Base-by-base conservation (phyloP, 305 asterid species). In the Solanum hybrid region DNA sequence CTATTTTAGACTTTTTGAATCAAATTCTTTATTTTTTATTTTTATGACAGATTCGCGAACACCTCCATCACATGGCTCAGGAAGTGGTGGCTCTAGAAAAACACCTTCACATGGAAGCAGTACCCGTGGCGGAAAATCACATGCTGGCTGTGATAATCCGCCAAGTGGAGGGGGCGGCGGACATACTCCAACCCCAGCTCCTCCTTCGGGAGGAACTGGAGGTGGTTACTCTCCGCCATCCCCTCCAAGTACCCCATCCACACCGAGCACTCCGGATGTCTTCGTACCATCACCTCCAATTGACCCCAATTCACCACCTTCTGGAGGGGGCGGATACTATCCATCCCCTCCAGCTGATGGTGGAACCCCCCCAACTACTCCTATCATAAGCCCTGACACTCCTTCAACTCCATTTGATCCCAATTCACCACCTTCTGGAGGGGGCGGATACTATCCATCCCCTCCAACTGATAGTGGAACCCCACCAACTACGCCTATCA, bases 101-200 rank as follows among this genome's bases (percentile, higher is more conserved):
- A 90, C 95, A 79, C 93, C 94, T 10, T 87, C 91, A n/a, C 93
- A 91, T n/a, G 92, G 88, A 73, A 94, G 96, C 68, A 91, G 95
- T 15, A 94, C 93, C 24, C 79, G 86, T 91, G 90, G 92, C 7
- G 7, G 51, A 14, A 36, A 89, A 12, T 93, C 95, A n/a, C 94
- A 95, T 1, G 27, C 92, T 88, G 93, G 91, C 92, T 94, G 96
- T 79, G 94, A 94, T 24, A 92, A 39, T 90, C 96, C 96, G 0
- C 97, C 97, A 6, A 94, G 93, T 45, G 93, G 95, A 38, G 93
- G 97, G 77, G 51, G 78, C 3, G 32, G 51, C 29, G 32, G 51
- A 2, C 24, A 34, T 11, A 61, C 4, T 32, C 89, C 89, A 2
- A 86, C 15, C 7, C 89, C 33, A 22, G 4, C 6, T 32, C 4